phyloP scores from a whole-genome alignment of 331 rosid genomes.

The Malus hybrid region DNA sequence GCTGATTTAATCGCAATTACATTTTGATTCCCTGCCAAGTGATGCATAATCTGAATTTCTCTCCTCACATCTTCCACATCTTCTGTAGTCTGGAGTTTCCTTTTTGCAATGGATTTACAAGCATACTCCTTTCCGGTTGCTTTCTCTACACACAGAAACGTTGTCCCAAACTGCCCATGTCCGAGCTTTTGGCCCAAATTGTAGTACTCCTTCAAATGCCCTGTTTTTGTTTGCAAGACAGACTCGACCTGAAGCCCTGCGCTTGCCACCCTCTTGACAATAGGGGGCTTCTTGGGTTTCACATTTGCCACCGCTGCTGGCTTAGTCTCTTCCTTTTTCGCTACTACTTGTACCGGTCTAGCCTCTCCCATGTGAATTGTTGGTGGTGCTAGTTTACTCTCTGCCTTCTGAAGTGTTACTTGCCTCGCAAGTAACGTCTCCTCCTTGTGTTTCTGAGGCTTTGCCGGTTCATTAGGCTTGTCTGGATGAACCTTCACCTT shows the following conservation, averaged over 20 bases:
- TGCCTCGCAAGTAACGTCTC: constrained; percentile 5
- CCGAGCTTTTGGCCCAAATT: constrained; percentile 68
- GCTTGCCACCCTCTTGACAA: constrained; percentile 41
- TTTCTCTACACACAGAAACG: constrained; percentile 67
- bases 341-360: background rate
- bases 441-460: background rate
- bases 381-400: background rate
- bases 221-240: constrained; percentile 55
- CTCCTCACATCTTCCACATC: constrained; percentile 91
- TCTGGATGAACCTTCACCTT: constrained; percentile 10
- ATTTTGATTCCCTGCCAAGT: constrained; percentile 54
- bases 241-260: constrained; percentile 63
- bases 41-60: constrained; percentile 95
- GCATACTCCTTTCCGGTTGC: constrained; percentile 58
- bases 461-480: background rate
- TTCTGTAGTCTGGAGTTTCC: constrained; percentile 45
- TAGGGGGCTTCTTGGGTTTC: constrained; percentile 31
- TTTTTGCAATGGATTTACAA: constrained; percentile 80
- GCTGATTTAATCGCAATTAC: constrained; percentile 61
- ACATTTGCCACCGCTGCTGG: background rate
- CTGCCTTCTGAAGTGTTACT: constrained; percentile 1
- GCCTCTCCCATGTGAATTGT: background rate
- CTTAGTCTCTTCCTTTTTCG: constrained; percentile 12
- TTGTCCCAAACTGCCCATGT: constrained; percentile 81
- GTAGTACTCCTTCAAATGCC: constrained; percentile 52